phyloP scores from a whole-genome alignment of 2,329 filamentous ascomycete species.

The Scorias spongiosa region DNA sequence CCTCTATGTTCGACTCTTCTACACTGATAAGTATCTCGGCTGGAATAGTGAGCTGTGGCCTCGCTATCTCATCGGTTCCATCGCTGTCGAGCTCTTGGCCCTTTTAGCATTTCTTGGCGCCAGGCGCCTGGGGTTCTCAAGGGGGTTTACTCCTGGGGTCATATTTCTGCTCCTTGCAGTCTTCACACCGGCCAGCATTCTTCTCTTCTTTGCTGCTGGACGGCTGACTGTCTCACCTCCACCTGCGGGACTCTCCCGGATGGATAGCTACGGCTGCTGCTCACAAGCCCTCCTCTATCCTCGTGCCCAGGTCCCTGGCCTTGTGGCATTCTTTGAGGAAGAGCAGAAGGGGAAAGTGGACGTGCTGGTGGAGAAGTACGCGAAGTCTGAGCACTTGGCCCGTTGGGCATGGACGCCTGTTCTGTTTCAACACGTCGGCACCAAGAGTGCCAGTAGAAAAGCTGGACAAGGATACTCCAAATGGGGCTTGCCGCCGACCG shows the following conservation, averaged over 20 bases:
- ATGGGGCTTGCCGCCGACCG: constrained; percentile 17
- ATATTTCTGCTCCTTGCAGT: constrained; percentile 1
- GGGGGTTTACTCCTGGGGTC: not conserved
- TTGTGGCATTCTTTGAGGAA: constrained; percentile 19
- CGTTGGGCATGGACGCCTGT: constrained; percentile 29
- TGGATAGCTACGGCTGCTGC: constrained; percentile 30
- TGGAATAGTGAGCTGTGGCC: constrained; percentile 31
- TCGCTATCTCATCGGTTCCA: constrained; percentile 22
- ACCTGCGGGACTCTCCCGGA: constrained; percentile 22
- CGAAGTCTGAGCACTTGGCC: constrained; percentile 22
- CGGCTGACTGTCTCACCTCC: constrained; percentile 24
- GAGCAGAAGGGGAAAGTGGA: constrained; percentile 23
- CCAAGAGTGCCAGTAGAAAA: constrained; percentile 24
- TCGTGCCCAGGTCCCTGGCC: constrained; percentile 13
- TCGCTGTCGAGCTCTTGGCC: constrained; percentile 6
- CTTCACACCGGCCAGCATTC: constrained; percentile 1
- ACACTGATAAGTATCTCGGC: constrained; percentile 29
- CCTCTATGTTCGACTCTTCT: constrained; percentile 33
- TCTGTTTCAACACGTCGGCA: constrained; percentile 30
- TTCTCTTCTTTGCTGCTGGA: constrained; percentile 27
- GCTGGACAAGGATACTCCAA: constrained; percentile 10
- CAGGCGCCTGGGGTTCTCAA: not conserved
- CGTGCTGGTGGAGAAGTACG: constrained; percentile 27
- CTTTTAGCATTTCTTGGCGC: not conserved
- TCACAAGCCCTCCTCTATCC: constrained; percentile 31